Evolutionary conservation across 164 flowering plant species (phyloP).

Genomic region (Piper betle): DNA sequence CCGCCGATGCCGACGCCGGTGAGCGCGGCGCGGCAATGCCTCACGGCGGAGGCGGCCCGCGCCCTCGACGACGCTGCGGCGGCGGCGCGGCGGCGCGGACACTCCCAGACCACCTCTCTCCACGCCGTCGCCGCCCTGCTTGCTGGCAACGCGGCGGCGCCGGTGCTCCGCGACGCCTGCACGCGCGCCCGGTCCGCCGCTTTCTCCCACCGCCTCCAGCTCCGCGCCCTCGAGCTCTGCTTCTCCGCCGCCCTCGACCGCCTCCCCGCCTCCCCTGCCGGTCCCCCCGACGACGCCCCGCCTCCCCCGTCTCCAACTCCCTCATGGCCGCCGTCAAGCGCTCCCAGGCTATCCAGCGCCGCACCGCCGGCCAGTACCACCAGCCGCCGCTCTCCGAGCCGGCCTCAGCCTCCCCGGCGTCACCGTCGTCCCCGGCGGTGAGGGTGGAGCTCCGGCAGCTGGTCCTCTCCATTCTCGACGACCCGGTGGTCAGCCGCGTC

Average conservation of each 20-base stretch:
- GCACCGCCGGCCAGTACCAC: slow-evolving; percentile 50
- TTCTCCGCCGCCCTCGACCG: slow-evolving; percentile 72
- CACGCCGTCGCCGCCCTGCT: slow-evolving; percentile 63
- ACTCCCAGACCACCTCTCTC: slow-evolving; percentile 71
- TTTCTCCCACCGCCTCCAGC: slow-evolving; percentile 48
- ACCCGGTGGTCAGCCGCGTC: slow-evolving; percentile 88
- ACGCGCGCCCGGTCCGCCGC: slow-evolving; percentile 34
- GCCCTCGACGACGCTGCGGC: slow-evolving; percentile 68
- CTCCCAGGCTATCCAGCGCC: slow-evolving; percentile 68
- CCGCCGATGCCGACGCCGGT: slow-evolving; percentile 82
- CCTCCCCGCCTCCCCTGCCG: slow-evolving; percentile 30
- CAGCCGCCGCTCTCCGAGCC: slow-evolving; percentile 23
- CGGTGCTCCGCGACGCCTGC: slow-evolving; percentile 57
- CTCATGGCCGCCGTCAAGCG: slow-evolving; percentile 88
- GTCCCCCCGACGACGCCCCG: slow-evolving; percentile 7
- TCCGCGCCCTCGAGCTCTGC: slow-evolving; percentile 65
- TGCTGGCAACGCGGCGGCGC: slow-evolving; percentile 23
- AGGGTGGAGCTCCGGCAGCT: slow-evolving; percentile 71
- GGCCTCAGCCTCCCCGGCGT: not conserved
- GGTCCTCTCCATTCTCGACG: slow-evolving; percentile 79
- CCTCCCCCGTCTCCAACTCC: slow-evolving; percentile 64
- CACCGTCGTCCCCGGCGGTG: slow-evolving; percentile 18
- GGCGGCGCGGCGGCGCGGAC: slow-evolving; percentile 57
- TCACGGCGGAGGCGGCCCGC: slow-evolving; percentile 55
- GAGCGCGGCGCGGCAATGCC: slow-evolving; percentile 55